A percentile compares a stretch with the other conserved stretches of the same genome.
These are phyloP conservation scores for Neoscytalidium dimidiatum DNA, from an alignment of 2,329 filamentous ascomycete genomes.

Conservation along the genomic window DNA sequence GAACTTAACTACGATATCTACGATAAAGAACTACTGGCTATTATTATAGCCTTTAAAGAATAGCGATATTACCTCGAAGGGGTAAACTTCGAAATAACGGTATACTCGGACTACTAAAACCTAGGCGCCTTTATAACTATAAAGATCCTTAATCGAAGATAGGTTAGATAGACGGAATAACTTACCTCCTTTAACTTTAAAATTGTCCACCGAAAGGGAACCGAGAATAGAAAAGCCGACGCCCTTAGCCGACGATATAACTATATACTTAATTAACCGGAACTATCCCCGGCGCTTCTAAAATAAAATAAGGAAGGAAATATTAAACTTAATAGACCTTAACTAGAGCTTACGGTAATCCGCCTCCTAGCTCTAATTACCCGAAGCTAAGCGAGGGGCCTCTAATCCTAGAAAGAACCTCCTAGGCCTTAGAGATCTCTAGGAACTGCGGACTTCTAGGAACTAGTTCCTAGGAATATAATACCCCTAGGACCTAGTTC, in stretches of 20 bases:
- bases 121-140: slow-evolving; percentile 31
- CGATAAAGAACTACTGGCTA: slow-evolving; percentile 37
- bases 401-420: not conserved
- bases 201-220: no score
- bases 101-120: slow-evolving; percentile 32
- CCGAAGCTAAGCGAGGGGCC: not conserved
- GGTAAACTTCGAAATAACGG: slow-evolving; percentile 19
- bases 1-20: slow-evolving; percentile 38
- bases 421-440: not conserved
- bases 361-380: not conserved
- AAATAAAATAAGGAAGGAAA: not conserved
- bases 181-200: no score
- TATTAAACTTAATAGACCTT: not conserved
- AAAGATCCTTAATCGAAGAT: no score
- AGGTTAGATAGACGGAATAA: no score
- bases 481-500: no score
- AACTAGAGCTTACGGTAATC: not conserved
- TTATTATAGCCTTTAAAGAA: slow-evolving; percentile 30
- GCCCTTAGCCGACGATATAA: not conserved
- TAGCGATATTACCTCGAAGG: slow-evolving; percentile 27
- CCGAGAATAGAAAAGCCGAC: no score
- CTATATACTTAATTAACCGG: not conserved
- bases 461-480: slow-evolving; percentile 4
- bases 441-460: not conserved
- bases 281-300: not conserved